Base-by-base conservation (phyloP, 805 yeast species). In the Yarrowia divulgata region DNA sequence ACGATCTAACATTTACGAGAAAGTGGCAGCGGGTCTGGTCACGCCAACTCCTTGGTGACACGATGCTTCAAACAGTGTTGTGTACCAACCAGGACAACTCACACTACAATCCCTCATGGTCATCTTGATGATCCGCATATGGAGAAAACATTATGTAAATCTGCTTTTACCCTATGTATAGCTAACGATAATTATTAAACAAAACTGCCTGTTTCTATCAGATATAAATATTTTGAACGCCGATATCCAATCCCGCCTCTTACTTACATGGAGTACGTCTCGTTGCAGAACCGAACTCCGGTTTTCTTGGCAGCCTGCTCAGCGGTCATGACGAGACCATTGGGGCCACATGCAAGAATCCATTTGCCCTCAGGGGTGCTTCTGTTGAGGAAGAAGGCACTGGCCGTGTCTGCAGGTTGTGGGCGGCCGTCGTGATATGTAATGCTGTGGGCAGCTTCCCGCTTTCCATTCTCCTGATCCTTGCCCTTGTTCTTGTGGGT, bases 311-410 rank as follows among this genome's bases (percentile, higher is more conserved):
- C 92, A 93, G 95, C 91, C 40, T 87, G 80, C 73, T 86, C 83
- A 6, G 91, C 90, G 72, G 89, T 90, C 70, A 87, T 84, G 14
- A 91, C 94, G 70, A 91, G 79, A 0, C 88, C 89, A 46, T 81
- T 81, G 0, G 97, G 97, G 0, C 97, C 97, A 2, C 96, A 95
- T 8, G 92, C 91, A n/a, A 91, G 81, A 16, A 90, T 95, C 93
- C 94, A 90, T 1, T 87, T 62, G 9, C 68, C 39, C 7, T 55
- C 49, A 52, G 34, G 71, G 60, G 69, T 39, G 43, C 68, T 32
- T 40, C 37, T 14, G 66, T 29, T 45, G 69, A 62, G 40, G 63
- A 58, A 14, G 66, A 54, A 54, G 71, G 68, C 19, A 60, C 69
- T 42, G 76, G 75, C 34, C 70, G 70, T 52, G 71, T 75, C 66